These are phyloP conservation scores for Comarum palustre DNA, from an alignment of 306 rosid species.

Conservation along the genomic window DNA sequence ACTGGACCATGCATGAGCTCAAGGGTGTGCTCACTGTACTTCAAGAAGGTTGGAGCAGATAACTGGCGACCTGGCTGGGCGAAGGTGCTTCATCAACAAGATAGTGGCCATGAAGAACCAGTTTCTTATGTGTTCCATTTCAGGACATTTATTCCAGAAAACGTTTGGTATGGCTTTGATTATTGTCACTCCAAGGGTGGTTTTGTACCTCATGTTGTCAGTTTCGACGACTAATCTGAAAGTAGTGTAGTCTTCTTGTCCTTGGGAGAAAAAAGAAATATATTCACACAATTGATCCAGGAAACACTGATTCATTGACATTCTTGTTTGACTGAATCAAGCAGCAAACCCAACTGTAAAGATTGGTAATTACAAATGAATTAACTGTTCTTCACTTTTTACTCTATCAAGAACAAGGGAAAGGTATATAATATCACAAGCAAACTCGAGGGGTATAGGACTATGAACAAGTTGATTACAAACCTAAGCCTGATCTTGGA, in stretches of 20 bases:
- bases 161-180: conserved; percentile 39
- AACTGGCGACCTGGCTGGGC: conserved; percentile 40
- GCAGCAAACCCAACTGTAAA: conserved; percentile 16
- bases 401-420: conserved; percentile 8
- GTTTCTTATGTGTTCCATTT: conserved; percentile 31
- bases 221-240: neutral
- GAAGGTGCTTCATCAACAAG: conserved; percentile 26
- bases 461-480: conserved; percentile 51
- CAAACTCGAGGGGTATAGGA: conserved; percentile 31
- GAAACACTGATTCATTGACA: neutral
- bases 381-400: conserved; percentile 17
- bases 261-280: neutral
- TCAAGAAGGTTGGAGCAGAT: conserved; percentile 33
- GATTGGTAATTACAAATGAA: conserved; percentile 17
- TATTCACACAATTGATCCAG: neutral
- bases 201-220: conserved; percentile 14
- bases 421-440: conserved; percentile 12
- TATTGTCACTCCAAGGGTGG: conserved; percentile 24
- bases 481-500: conserved; percentile 24
- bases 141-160: conserved; percentile 35
- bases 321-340: neutral
- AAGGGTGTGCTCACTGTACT: conserved; percentile 24
- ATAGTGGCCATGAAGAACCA: conserved; percentile 13
- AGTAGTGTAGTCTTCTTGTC: neutral
- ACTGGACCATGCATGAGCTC: conserved; percentile 33